These are phyloP conservation scores for Volvox africanus DNA, from an alignment of 139 green algal genomes.

Conservation along the genomic window DNA sequence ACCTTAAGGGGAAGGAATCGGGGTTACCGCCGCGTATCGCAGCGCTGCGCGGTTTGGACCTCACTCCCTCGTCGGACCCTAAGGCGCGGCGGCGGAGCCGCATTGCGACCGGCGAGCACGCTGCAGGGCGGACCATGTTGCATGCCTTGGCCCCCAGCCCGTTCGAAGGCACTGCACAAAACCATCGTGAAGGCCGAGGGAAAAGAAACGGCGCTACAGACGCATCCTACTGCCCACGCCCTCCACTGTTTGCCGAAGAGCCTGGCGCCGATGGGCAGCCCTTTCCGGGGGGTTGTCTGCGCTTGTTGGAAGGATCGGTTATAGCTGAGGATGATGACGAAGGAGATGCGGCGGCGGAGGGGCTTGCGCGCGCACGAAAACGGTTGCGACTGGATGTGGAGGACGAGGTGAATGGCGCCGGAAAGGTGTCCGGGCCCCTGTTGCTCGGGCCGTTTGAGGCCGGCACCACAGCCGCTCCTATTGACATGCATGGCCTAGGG, in stretches of 20 bases:
- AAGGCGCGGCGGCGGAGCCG: conserved; percentile 41
- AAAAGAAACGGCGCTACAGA: not conserved
- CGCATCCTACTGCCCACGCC: not conserved
- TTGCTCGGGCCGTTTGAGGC: not conserved
- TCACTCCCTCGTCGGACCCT: conserved; percentile 37
- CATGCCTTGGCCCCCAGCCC: conserved; percentile 8
- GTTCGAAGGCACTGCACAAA: conserved; percentile 34
- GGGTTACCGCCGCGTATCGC: not conserved
- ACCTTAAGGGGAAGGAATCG: not conserved
- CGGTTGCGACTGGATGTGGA: conserved; percentile 15
- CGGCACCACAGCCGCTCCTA: not conserved
- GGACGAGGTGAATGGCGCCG: not conserved
- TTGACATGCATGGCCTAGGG: not conserved
- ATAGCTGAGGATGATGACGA: not conserved
- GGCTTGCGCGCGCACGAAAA: conserved; percentile 8
- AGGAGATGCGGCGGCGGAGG: not conserved
- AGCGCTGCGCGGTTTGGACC: not conserved
- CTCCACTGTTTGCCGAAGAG: not conserved
- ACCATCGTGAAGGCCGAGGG: not conserved
- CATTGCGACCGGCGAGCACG: conserved; percentile 12
- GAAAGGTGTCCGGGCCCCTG: too few relatives aligned
- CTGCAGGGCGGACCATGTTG: not conserved
- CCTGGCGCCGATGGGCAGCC: not conserved
- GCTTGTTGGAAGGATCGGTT: not conserved
- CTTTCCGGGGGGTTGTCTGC: not conserved